These are phyloP conservation scores for Neurospora hispaniola DNA, from an alignment of 495 filamentous ascomycete species.

Conservation along the genomic window DNA sequence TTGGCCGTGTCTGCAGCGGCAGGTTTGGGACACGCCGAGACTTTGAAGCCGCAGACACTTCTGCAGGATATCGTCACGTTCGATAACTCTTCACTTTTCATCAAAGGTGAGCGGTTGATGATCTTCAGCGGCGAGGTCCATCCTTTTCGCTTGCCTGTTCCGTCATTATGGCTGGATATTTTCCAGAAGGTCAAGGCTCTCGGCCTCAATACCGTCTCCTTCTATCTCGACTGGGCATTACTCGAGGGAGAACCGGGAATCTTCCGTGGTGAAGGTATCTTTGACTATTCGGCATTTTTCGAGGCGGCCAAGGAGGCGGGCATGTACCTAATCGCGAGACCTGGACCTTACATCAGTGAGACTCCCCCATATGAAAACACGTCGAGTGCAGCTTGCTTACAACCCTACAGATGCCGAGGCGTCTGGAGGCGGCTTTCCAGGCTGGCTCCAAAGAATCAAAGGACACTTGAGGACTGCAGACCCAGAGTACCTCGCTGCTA, in stretches of 20 bases:
- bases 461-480: constrained; percentile 50
- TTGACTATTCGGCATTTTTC: constrained; percentile 61
- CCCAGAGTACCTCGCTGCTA: constrained; percentile 52
- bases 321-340: constrained; percentile 64
- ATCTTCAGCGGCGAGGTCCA: constrained; percentile 68
- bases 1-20: background rate
- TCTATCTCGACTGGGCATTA: constrained; percentile 74
- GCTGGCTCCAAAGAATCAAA: constrained; percentile 48
- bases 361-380: background rate
- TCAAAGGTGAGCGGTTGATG: constrained; percentile 60
- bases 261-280: constrained; percentile 59
- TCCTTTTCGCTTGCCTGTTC: constrained; percentile 64
- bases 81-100: constrained; percentile 64
- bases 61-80: constrained; percentile 44
- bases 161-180: constrained; percentile 60
- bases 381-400: background rate
- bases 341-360: constrained; percentile 36
- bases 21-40: background rate
- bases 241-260: constrained; percentile 61
- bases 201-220: constrained; percentile 66
- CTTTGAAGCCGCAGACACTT: background rate
- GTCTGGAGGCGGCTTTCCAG: constrained; percentile 25
- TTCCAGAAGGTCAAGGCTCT: constrained; percentile 72
- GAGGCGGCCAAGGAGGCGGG: constrained; percentile 56
- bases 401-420: constrained; percentile 52